phyloP scores from a whole-genome alignment of 306 rosid genomes.

The Dalbergia cultrata region DNA sequence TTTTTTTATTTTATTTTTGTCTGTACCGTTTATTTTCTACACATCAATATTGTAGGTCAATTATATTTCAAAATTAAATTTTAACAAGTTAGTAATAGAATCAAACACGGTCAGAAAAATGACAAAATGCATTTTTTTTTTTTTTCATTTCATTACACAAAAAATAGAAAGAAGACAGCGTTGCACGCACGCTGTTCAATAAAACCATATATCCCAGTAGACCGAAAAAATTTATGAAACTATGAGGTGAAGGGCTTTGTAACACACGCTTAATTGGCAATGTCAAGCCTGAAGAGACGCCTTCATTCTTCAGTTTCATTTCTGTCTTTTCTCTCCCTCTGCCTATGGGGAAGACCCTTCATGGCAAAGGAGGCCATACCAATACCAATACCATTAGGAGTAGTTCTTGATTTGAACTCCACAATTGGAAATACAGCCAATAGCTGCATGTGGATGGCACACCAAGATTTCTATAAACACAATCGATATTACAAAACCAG shows the following conservation, averaged over 20 bases:
- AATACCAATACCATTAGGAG: constrained; percentile 39
- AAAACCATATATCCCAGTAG: not conserved
- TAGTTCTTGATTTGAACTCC: constrained; percentile 44
- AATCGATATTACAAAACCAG: constrained; percentile 37
- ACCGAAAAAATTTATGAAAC: not conserved
- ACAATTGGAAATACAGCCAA: constrained; percentile 18
- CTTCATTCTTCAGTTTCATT: not conserved
- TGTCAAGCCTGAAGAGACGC: not conserved
- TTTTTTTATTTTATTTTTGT: too few species aligned
- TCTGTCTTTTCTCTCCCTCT: not conserved
- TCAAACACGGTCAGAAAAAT: too few species aligned
- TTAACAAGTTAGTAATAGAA: too few species aligned
- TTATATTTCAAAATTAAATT: too few species aligned
- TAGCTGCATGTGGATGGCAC: constrained; percentile 41
- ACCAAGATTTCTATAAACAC: constrained; percentile 42
- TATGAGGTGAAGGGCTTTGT: not conserved
- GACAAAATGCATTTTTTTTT: too few species aligned
- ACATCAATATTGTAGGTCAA: too few species aligned
- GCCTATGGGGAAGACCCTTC: not conserved
- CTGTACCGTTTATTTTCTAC: too few species aligned
- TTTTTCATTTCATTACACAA: too few species aligned
- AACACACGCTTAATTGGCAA: not conserved
- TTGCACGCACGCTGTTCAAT: not conserved
- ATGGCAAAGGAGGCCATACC: constrained; percentile 15
- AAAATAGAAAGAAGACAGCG: too few species aligned